These are phyloP conservation scores for Chaetoscypha palmicola DNA, from an alignment of 2,329 filamentous ascomycete species.

Conservation along the genomic window DNA sequence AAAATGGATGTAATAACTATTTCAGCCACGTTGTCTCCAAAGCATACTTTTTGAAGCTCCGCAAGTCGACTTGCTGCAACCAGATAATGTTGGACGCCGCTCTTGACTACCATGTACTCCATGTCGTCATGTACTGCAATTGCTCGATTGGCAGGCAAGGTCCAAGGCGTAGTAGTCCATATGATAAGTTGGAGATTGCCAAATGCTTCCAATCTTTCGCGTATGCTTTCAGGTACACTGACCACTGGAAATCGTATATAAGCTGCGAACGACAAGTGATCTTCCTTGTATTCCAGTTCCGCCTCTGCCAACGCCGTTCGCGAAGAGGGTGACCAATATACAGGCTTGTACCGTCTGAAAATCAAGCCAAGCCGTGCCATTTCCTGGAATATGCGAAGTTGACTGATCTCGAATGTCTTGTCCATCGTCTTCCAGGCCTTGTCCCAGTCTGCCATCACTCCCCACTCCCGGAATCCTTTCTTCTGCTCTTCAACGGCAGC, in stretches of 20 bases:
- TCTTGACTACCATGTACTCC: constrained; percentile 61
- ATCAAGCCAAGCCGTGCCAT: constrained; percentile 69
- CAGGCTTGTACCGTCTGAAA: constrained; percentile 72
- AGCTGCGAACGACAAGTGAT: constrained; percentile 65
- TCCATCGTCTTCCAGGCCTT: constrained; percentile 75
- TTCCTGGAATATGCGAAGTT: constrained; percentile 66
- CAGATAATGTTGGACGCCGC: constrained; percentile 53
- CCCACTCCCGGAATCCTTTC: constrained; percentile 65
- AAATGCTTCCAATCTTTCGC: constrained; percentile 31
- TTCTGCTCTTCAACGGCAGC: constrained; percentile 67
- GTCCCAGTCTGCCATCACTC: constrained; percentile 76
- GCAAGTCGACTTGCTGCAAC: constrained; percentile 66
- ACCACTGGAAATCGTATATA: constrained; percentile 72
- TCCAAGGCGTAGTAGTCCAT: constrained; percentile 99
- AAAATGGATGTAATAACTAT: constrained; percentile 50
- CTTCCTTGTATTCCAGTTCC: constrained; percentile 75
- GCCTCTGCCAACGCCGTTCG: constrained; percentile 75
- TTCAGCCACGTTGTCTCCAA: constrained; percentile 24
- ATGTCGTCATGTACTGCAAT: constrained; percentile 75
- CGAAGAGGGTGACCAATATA: constrained; percentile 80
- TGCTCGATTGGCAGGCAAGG: constrained; percentile 82
- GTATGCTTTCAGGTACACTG: constrained; percentile 38
- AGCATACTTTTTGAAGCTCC: constrained; percentile 43
- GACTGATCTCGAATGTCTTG: constrained; percentile 62
- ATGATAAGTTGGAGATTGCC: constrained; percentile 67